These are phyloP conservation scores for Fusarium sp. DNA, from an alignment of 2,329 filamentous ascomycete genomes.

Conservation along the genomic window DNA sequence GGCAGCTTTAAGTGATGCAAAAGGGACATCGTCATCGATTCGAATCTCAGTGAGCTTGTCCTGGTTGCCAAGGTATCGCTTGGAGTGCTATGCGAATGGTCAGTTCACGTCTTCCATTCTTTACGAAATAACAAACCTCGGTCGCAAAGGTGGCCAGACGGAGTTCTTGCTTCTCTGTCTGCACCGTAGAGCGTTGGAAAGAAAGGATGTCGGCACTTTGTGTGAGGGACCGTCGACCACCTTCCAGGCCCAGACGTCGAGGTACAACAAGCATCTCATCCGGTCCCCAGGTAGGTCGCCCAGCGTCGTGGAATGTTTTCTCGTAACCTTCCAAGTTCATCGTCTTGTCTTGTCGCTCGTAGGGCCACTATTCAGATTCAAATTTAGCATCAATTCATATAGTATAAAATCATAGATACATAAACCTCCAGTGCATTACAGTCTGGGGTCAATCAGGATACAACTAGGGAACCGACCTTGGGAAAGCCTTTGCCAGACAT, in stretches of 20 bases:
- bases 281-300: conserved; percentile 84
- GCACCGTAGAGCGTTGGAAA: conserved; percentile 61
- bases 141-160: conserved; percentile 73
- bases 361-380: conserved; percentile 78
- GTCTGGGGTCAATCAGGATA: conserved; percentile 51
- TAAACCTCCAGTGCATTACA: conserved; percentile 42
- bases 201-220: conserved; percentile 50
- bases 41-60: conserved; percentile 67
- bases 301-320: conserved; percentile 75
- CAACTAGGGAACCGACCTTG: conserved; percentile 81
- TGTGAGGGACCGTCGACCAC: conserved; percentile 45
- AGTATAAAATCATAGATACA: conserved; percentile 52
- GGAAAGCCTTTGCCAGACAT: conserved; percentile 75
- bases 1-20: conserved; percentile 60
- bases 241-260: conserved; percentile 56
- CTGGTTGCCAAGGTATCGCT: conserved; percentile 67
- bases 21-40: conserved; percentile 69
- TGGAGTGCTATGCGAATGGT: conserved; percentile 61
- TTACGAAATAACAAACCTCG: conserved; percentile 55
- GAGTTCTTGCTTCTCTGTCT: conserved; percentile 73
- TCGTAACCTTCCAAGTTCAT: conserved; percentile 74
- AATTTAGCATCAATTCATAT: conserved; percentile 60
- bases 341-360: conserved; percentile 81
- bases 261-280: conserved; percentile 77
- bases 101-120: conserved; percentile 4